These are phyloP conservation scores for Syncephalis plumigaleata DNA, from an alignment of 371 early-diverging fungal genomes.

Conservation along the genomic window DNA sequence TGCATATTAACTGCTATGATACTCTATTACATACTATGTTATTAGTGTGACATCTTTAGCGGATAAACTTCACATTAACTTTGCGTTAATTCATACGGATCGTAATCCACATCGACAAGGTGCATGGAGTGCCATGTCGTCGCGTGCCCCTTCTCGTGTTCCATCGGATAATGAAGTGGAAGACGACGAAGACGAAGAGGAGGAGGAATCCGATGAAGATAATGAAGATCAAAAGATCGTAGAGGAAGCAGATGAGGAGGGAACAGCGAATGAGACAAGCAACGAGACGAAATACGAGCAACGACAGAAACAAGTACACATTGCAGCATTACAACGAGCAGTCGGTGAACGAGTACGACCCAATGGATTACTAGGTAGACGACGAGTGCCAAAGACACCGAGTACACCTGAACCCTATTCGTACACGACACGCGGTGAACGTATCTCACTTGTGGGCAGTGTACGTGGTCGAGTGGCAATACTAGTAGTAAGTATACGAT, in stretches of 20 bases:
- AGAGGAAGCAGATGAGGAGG: constrained; percentile 12
- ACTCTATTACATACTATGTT: not conserved
- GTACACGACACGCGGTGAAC: not conserved
- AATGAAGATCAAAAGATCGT: constrained; percentile 9
- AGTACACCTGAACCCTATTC: too few species aligned
- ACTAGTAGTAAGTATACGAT: constrained; percentile 44
- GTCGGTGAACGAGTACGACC: constrained; percentile 11
- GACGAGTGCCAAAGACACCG: too few species aligned
- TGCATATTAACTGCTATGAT: too few species aligned
- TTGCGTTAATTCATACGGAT: constrained; percentile 91
- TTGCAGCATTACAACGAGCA: constrained; percentile 5
- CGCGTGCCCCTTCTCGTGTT: too few species aligned
- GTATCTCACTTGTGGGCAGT: constrained; percentile 80
- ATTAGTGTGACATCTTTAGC: constrained; percentile 85
- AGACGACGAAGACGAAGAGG: too few species aligned
- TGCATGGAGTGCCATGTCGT: not conserved
- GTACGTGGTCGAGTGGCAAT: constrained; percentile 77
- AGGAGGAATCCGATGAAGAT: constrained; percentile 14
- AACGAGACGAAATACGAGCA: constrained; percentile 10
- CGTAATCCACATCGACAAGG: constrained; percentile 17
- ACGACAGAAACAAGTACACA: constrained; percentile 13
- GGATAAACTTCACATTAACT: constrained; percentile 81
- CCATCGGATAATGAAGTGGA: too few species aligned
- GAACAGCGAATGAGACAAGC: constrained; percentile 11
- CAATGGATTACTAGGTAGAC: not conserved